Conservation (phyloP, 2,329 filamentous ascomycete genomes). For the Colletotrichum magnum region DNA sequence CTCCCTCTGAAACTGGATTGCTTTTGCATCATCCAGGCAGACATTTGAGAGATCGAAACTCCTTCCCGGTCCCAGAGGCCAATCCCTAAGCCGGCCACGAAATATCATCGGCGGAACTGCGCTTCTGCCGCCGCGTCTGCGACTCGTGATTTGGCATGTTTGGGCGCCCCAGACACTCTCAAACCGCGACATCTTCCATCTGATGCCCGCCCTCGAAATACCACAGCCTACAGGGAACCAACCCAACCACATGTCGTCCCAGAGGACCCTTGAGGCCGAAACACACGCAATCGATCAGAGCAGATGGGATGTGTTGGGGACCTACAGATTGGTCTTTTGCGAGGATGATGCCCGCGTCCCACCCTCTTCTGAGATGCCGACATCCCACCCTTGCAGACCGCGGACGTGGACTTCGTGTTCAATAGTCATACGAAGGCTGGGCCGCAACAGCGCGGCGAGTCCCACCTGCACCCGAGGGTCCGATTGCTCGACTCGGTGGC, state of each 20-base stretch:
- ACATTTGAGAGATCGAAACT: constrained; percentile 10
- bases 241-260: constrained; percentile 16
- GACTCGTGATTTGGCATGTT: constrained; percentile 24
- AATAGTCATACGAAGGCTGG: constrained; percentile 39
- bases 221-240: constrained; percentile 9
- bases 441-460: constrained; percentile 23
- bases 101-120: not conserved
- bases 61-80: constrained; percentile 9
- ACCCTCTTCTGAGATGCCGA: constrained; percentile 30
- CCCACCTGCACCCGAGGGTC: constrained; percentile 34
- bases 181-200: constrained; percentile 20
- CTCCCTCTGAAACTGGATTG: constrained; percentile 32
- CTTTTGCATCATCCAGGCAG: constrained; percentile 22
- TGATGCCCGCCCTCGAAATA: constrained; percentile 13
- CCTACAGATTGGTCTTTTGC: not conserved
- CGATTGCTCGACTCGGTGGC: constrained; percentile 25
- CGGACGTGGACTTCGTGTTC: constrained; percentile 34
- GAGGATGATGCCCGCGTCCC: constrained; percentile 35
- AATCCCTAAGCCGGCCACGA: too few species aligned
- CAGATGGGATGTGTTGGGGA: constrained; percentile 3
- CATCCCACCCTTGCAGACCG: constrained; percentile 22
- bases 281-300: constrained; percentile 11
- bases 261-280: constrained; percentile 22
- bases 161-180: constrained; percentile 21
- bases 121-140: not conserved